Evolutionary conservation across 352 stramenopile genomes (phyloP), one percentile per base, ranked within the genome.

Genomic region (Pythium guiyangense): DNA sequence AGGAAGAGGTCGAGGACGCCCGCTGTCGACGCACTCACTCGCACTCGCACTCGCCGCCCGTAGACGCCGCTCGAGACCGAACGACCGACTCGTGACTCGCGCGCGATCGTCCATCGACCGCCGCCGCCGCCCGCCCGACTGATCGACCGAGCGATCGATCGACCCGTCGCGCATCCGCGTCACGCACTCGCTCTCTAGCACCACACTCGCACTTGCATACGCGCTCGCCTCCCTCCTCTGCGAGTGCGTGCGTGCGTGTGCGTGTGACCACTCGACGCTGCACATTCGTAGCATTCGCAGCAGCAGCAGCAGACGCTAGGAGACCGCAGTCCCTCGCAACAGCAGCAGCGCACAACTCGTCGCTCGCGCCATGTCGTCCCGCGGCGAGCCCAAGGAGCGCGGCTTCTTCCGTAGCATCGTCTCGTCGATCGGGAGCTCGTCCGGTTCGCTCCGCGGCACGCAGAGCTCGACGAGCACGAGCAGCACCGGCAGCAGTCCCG

Each of bases 401-500:
- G 71, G 73, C 56, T 85, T 85, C 66, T 85, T 85, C 59, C 75
- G 75, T 48, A 83, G 71, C 61, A 75, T 85, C 60, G 75, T 79
- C 48, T 79, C 75, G 54, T 85, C 75, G 44, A 85, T 85, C 50
- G 70, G 70, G 50, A 80, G 58, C 59, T 79, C 69, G 45, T 77
- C 70, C 22, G 61, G 73, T 35, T 34, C 39, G 29, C 52, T 53
- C 15, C 59, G 59, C 34, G 45, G 61, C 57, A 70, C 68, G 9
- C 67, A 60, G 46, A 77, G 60, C 46, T 57, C 57, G 17, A 77
- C 61, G 8, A 71, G 68, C 27, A 74, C 62, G 29, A 54, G 54
- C 14, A 77, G 67, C 62, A 59, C 49, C 4, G 49, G 48, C 47
- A 49, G 52, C 47, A 69, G 71, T 52, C 64, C 71, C 49, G 61